Base-by-base conservation (phyloP, 116 monocot species). In the Posidonia oceanica region DNA sequence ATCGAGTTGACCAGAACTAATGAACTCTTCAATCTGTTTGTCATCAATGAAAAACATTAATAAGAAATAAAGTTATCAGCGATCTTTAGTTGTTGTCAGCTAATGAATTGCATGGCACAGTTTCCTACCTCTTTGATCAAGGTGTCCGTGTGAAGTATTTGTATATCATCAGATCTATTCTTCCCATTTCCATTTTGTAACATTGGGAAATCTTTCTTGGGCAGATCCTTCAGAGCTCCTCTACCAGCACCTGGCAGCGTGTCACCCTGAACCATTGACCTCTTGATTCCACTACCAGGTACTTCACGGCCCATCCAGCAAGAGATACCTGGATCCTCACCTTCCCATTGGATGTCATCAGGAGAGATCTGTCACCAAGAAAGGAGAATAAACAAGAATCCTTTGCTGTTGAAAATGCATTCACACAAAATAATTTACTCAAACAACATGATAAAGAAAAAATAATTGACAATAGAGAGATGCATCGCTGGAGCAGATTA, bases 331-430 rank as follows among this genome's bases (percentile, higher is more conserved):
- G 88, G 80, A 75, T 91, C 88, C 36, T 88, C 88, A 62, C 83
- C 92, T 53, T 84, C 88, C 94, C 94, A 95, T 66, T 78, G 81
- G 20, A 95, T 95, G 67, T 95, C 95, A 66, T 88, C 84, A 2
- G 86, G 72, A 36, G 84, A 82, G 69, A 95, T 88, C 95, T 95
- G 74, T 42, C 62, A 71, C 59, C 59, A 63, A 63, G 20, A 29
- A 38, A 29, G 38, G 15, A 63, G 5, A 38, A 63, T 14, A 66
- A 7, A 36, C 13, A 37, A 62, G 62, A 12, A 62, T 37, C 17
- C 29, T 21, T 62, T 3, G 36, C 3, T 58, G 17, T 48, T 48
- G 48, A 12, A 29, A 48, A 48, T 48, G 6, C 48, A 48, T 6
- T 48, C 48, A 10, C 48, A 10, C 48, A 10, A 48, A 48, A 48